These are phyloP conservation scores for Acacia confusa DNA, from an alignment of 306 rosid species.

Conservation along the genomic window DNA sequence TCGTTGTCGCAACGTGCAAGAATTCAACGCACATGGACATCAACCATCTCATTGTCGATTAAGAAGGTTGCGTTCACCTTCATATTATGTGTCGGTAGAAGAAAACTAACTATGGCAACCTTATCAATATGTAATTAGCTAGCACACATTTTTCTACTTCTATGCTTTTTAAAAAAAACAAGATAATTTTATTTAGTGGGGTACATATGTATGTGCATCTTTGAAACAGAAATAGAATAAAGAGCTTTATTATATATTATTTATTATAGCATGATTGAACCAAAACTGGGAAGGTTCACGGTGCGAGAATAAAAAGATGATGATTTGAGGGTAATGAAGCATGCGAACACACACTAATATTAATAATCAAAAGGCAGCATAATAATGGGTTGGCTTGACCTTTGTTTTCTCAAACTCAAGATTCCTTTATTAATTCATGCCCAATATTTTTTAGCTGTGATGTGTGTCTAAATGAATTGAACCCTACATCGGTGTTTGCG, in stretches of 20 bases:
- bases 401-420: neutral
- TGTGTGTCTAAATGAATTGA: slow-evolving; percentile 50
- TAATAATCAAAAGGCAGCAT: neutral
- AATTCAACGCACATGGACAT: slow-evolving; percentile 1
- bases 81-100: neutral
- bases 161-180: neutral
- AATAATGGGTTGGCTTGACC: slow-evolving; percentile 17
- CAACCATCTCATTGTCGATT: neutral
- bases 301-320: neutral
- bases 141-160: neutral
- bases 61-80: neutral
- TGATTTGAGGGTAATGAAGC: neutral
- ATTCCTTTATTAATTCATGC: neutral
- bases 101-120: neutral
- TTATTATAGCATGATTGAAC: slow-evolving; percentile 2
- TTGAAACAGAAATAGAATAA: neutral
- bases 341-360: neutral
- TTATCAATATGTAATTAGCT: neutral
- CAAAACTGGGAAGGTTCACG: neutral
- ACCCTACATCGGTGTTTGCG: slow-evolving; percentile 26
- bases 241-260: neutral
- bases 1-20: neutral
- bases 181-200: slow-evolving; percentile 1
- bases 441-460: neutral
- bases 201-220: neutral